Evolutionary conservation across 495 filamentous ascomycete species (phyloP).

Genomic region (Clavariopsis aquatica): DNA sequence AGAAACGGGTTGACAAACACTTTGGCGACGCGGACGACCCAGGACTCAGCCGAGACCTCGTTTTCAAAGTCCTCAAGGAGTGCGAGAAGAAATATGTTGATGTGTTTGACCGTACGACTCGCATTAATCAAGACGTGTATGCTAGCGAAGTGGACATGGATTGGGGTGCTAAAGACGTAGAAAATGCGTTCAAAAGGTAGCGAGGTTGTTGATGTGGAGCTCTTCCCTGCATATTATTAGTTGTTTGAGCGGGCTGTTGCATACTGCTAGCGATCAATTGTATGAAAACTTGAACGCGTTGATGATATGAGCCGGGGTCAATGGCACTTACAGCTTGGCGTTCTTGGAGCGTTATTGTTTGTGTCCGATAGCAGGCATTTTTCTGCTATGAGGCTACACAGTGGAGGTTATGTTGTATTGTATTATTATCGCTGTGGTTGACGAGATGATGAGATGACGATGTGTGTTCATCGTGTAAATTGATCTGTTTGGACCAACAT

Average conservation of each 20-base stretch:
- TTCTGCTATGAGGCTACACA: too few species aligned
- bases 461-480: too few species aligned
- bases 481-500: too few species aligned
- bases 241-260: not conserved
- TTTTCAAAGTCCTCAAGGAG: slow-evolving; percentile 74
- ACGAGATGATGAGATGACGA: too few species aligned
- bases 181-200: slow-evolving; percentile 27
- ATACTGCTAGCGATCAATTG: not conserved
- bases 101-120: slow-evolving; percentile 68
- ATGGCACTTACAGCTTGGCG: not conserved
- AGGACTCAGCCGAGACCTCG: slow-evolving; percentile 65
- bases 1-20: slow-evolving; percentile 92
- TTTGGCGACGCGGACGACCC: slow-evolving; percentile 84
- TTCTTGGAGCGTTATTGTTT: not conserved
- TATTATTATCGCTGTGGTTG: too few species aligned
- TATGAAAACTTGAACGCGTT: not conserved
- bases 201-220: not conserved
- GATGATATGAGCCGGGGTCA: not conserved
- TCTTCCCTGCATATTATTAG: not conserved
- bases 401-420: too few species aligned
- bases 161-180: slow-evolving; percentile 34
- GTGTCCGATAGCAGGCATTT: too few species aligned
- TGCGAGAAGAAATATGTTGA: slow-evolving; percentile 78
- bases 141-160: slow-evolving; percentile 64
- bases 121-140: slow-evolving; percentile 63